Evolutionary conservation across 352 stramenopile genomes (phyloP).

Genomic region (Phytopythium kandeliae): DNA sequence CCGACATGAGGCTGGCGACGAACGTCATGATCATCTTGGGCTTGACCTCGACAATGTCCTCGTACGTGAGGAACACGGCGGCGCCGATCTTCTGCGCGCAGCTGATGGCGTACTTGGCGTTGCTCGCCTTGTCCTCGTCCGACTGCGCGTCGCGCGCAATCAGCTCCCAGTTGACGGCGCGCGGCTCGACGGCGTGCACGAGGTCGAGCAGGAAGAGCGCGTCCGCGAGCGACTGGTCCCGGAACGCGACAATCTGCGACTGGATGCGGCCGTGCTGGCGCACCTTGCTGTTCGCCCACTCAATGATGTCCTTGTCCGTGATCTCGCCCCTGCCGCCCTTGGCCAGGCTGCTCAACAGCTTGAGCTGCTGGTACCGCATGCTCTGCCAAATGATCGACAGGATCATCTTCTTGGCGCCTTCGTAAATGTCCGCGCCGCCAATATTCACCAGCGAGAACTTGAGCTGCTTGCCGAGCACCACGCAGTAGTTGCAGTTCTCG

Average conservation of each 20-base stretch:
- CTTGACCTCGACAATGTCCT: constrained; percentile 94
- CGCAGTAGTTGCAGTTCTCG: constrained; percentile 89
- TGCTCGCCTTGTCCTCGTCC: constrained; percentile 85
- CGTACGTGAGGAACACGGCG: constrained; percentile 89
- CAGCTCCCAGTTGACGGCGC: constrained; percentile 90
- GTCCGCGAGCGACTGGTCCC: constrained; percentile 71
- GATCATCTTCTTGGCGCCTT: constrained; percentile 92
- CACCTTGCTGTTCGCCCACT: constrained; percentile 83
- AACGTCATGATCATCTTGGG: constrained; percentile 92
- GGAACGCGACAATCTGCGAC: constrained; percentile 78
- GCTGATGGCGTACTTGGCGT: constrained; percentile 92
- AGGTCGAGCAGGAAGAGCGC: constrained; percentile 86
- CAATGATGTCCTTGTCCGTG: constrained; percentile 79
- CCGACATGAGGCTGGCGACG: constrained; percentile 78
- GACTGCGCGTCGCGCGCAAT: constrained; percentile 42
- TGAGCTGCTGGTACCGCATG: constrained; percentile 90
- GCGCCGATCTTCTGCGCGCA: constrained; percentile 91
- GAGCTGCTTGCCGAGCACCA: constrained; percentile 83
- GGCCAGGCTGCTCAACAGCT: constrained; percentile 65
- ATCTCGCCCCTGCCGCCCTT: constrained; percentile 41
- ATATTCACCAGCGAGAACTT: constrained; percentile 90
- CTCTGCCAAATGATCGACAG: constrained; percentile 93
- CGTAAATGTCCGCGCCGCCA: constrained; percentile 88
- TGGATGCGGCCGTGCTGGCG: constrained; percentile 63
- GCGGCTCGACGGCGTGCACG: constrained; percentile 77